Conservation (phyloP, 106 monocot species). For the Dioscorea dumetorum region DNA sequence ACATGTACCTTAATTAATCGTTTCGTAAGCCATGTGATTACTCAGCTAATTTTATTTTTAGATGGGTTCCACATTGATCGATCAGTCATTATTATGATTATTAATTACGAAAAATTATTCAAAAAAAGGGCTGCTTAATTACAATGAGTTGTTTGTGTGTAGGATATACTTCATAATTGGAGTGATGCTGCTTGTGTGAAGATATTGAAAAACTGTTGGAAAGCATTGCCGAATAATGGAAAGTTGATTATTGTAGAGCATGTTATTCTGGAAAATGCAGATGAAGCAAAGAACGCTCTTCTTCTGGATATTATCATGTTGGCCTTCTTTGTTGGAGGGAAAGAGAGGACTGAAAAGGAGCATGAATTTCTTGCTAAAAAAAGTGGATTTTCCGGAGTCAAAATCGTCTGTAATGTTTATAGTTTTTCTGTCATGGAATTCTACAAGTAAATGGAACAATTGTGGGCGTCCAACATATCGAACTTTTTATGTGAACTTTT, state of each 20-base stretch:
- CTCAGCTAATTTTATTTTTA: no score
- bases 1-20: no score
- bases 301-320: constrained; percentile 14
- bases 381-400: constrained; percentile 17
- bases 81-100: no score
- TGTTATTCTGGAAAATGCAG: constrained; percentile 4
- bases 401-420: background rate
- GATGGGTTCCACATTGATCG: no score
- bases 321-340: constrained; percentile 6
- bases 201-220: constrained; percentile 24
- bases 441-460: constrained; percentile 1
- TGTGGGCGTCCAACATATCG: no score
- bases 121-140: no score
- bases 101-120: no score
- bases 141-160: background rate
- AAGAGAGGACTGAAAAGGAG: constrained; percentile 24
- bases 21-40: no score
- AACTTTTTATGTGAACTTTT: no score
- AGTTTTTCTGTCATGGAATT: constrained; percentile 11
- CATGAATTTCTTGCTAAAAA: constrained; percentile 10
- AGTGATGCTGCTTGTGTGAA: constrained; percentile 20
- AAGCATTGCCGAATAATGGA: constrained; percentile 18
- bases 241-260: constrained; percentile 20
- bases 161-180: constrained; percentile 35
- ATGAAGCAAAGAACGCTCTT: background rate